A percentile compares a stretch with the other conserved stretches of the same genome.
phyloP scores from a whole-genome alignment of 225 moss, liverwort and hornwort species.

The Takakia lepidozioides region DNA sequence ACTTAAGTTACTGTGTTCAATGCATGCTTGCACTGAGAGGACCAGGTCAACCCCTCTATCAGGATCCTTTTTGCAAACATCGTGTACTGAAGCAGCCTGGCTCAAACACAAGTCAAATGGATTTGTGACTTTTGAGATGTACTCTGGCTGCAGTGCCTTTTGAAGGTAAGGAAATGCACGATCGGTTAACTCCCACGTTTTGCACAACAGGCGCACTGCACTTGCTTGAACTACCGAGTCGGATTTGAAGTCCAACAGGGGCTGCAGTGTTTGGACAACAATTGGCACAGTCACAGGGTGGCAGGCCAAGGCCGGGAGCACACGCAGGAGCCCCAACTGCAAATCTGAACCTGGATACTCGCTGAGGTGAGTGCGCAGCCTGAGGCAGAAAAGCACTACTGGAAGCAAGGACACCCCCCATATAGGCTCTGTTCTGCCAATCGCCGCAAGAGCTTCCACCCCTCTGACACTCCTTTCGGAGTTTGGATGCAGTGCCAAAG shows the following conservation, averaged over 20 bases:
- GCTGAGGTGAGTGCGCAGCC: constrained; percentile 12
- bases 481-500: constrained; percentile 22
- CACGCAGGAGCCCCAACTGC: constrained; percentile 36
- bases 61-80: constrained; percentile 36
- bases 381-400: constrained; percentile 32
- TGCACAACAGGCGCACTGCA: constrained; percentile 31
- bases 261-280: constrained; percentile 33
- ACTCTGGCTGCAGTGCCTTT: constrained; percentile 23
- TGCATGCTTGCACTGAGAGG: constrained; percentile 39
- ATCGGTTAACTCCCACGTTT: constrained; percentile 38
- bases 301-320: constrained; percentile 34
- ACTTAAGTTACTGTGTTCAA: constrained; percentile 16
- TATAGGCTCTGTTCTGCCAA: constrained; percentile 28
- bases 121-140: constrained; percentile 7
- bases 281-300: constrained; percentile 38
- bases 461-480: constrained; percentile 15
- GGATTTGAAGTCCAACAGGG: constrained; percentile 25
- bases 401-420: constrained; percentile 42
- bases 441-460: constrained; percentile 21
- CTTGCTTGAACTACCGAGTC: constrained; percentile 23
- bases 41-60: constrained; percentile 45
- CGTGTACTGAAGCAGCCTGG: constrained; percentile 38
- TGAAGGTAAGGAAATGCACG: constrained; percentile 40
- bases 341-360: constrained; percentile 9
- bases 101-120: constrained; percentile 16